Conservation (phyloP, 2,329 filamentous ascomycete species). For the Aspergillus phoenicis region DNA sequence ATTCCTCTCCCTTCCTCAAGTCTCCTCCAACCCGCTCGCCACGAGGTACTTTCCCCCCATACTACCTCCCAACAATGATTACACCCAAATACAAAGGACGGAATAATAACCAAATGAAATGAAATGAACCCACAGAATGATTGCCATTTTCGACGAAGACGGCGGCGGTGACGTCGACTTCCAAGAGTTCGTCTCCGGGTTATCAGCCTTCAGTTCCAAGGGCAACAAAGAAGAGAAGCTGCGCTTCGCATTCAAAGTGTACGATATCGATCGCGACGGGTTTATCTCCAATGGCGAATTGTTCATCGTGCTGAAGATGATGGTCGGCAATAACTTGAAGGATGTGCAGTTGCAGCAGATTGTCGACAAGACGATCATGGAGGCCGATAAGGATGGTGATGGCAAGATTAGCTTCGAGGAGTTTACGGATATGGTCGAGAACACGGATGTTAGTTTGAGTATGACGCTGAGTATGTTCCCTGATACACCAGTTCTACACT, state of each 20-base stretch:
- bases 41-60: conserved; percentile 66
- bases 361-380: conserved; percentile 99
- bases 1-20: conserved; percentile 94
- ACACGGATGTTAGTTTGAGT: conserved; percentile 72
- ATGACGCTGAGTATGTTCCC: conserved; percentile 63
- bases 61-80: background rate
- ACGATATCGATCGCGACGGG: conserved; percentile 97
- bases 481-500: too few relatives aligned
- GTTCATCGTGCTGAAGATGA: conserved; percentile 99
- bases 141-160: conserved; percentile 98
- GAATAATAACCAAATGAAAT: background rate
- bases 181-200: conserved; percentile 94
- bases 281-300: conserved; percentile 99
- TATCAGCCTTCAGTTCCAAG: conserved; percentile 95
- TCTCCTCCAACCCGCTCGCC: conserved; percentile 94
- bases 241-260: conserved; percentile 97
- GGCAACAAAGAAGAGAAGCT: conserved; percentile 99
- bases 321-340: conserved; percentile 99
- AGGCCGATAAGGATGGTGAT: conserved; percentile 92
- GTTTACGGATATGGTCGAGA: conserved; percentile 98
- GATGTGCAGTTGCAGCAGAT: conserved; percentile 98
- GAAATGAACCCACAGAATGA: conserved; percentile 67
- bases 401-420: conserved; percentile 99
- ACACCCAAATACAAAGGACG: background rate
- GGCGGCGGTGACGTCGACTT: conserved; percentile 98